phyloP scores from a whole-genome alignment of 1,284 basidiomycete genomes.

The Moniliophthora roreri region DNA sequence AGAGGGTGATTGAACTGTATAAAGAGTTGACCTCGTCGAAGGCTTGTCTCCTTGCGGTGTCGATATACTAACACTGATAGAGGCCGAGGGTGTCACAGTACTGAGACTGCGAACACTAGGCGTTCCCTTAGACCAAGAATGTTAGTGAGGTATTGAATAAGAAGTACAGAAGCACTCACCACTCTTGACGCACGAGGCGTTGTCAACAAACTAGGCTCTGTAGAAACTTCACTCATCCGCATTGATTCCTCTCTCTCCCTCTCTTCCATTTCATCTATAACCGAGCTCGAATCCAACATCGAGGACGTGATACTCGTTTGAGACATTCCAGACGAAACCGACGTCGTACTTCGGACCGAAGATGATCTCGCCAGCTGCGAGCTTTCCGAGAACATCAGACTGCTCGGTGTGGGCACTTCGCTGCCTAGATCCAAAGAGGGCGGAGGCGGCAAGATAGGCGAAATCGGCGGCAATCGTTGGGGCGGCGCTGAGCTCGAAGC shows the following conservation, averaged over 20 bases:
- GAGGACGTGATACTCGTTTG: conserved; percentile 37
- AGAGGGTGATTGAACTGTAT: conserved; percentile 38
- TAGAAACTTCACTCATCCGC: conserved; percentile 26
- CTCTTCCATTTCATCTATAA: conserved; percentile 18
- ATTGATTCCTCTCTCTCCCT: conserved; percentile 15
- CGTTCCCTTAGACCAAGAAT: neutral
- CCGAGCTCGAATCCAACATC: conserved; percentile 31
- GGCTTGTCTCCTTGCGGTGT: conserved; percentile 62
- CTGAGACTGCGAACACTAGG: conserved; percentile 14
- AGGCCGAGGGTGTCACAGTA: conserved; percentile 34
- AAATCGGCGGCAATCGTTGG: conserved; percentile 31
- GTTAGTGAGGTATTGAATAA: conserved; percentile 1
- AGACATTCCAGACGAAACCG: conserved; percentile 27
- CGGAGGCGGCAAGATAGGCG: conserved; percentile 36
- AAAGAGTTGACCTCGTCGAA: conserved; percentile 55
- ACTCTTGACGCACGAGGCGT: conserved; percentile 33
- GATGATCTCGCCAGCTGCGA: conserved; percentile 17
- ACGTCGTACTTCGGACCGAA: conserved; percentile 26
- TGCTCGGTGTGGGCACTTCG: conserved; percentile 31
- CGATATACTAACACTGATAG: conserved; percentile 57
- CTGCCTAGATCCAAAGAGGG: conserved; percentile 32
- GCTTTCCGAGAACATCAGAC: conserved; percentile 22
- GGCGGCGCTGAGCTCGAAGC: conserved; percentile 26
- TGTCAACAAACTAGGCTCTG: conserved; percentile 57
- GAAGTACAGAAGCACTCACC: conserved; percentile 29